Evolutionary conservation across 1,139 yeast genomes (phyloP).

Genomic region (Pichia inconspicua): DNA sequence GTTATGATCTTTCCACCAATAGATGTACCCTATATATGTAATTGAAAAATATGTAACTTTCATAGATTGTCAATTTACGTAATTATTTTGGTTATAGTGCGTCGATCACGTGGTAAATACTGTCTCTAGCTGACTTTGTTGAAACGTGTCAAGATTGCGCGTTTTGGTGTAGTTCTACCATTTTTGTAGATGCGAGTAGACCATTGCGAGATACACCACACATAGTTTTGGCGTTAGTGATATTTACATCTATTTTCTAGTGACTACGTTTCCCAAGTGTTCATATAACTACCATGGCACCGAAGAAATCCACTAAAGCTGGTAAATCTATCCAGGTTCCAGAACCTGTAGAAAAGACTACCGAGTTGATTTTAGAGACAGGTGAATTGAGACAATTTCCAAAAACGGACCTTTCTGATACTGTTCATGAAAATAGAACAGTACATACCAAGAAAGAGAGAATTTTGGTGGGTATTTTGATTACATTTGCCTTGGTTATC

Average conservation of each 20-base stretch:
- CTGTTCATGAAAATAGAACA: conserved; percentile 33
- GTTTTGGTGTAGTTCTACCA: neutral
- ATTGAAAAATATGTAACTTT: too few species aligned
- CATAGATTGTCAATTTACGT: too few species aligned
- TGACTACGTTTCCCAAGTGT: neutral
- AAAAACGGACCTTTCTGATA: conserved; percentile 37
- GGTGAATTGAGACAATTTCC: conserved; percentile 34
- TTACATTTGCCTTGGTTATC: conserved; percentile 46
- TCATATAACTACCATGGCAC: conserved; percentile 19
- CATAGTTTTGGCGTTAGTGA: neutral
- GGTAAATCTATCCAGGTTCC: conserved; percentile 6
- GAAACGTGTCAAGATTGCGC: conserved; percentile 1
- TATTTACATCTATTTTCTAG: neutral
- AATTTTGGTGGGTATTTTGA: conserved; percentile 39
- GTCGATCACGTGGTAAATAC: neutral
- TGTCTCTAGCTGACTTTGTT: neutral
- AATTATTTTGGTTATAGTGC: neutral
- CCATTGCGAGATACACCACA: neutral
- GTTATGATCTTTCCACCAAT: too few species aligned
- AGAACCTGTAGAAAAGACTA: conserved; percentile 17
- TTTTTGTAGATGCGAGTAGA: neutral
- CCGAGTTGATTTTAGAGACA: conserved; percentile 32
- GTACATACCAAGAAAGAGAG: conserved; percentile 31
- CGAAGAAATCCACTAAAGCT: conserved; percentile 17
- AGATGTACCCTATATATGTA: too few species aligned